A percentile compares a stretch with the other conserved stretches of the same genome.
Evolutionary conservation across 2,329 filamentous ascomycete genomes (phyloP).

Genomic region (Phyllosticta citribraziliensis): DNA sequence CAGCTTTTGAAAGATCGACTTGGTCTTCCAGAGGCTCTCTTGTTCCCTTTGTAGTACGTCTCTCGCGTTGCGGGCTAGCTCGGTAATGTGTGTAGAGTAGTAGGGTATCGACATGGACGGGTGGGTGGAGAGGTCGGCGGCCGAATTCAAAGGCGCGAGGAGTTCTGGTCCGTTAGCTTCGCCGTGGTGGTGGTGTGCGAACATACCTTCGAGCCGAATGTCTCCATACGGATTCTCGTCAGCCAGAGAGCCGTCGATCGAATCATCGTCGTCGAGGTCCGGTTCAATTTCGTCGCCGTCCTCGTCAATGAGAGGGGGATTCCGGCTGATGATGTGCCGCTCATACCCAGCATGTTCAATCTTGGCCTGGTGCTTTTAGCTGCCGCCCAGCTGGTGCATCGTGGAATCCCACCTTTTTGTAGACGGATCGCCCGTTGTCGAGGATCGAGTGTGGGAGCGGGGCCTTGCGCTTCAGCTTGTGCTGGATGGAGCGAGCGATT

Average conservation of each 20-base stretch:
- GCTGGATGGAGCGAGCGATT: slow-evolving; percentile 52
- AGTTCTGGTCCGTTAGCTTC: slow-evolving; percentile 45
- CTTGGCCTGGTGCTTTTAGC: slow-evolving; percentile 38
- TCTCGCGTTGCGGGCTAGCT: slow-evolving; percentile 59
- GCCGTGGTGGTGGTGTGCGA: background rate
- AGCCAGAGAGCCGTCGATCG: slow-evolving; percentile 35
- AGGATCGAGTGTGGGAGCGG: slow-evolving; percentile 16
- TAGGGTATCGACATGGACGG: slow-evolving; percentile 67
- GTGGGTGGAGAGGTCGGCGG: slow-evolving; percentile 65
- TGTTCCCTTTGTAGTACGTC: slow-evolving; percentile 68
- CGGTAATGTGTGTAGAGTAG: slow-evolving; percentile 60
- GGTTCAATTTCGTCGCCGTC: slow-evolving; percentile 65
- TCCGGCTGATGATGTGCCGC: slow-evolving; percentile 63
- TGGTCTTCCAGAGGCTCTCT: slow-evolving; percentile 60
- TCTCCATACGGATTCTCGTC: slow-evolving; percentile 67
- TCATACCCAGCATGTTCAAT: slow-evolving; percentile 66
- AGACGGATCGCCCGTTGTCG: slow-evolving; percentile 50
- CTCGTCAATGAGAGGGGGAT: slow-evolving; percentile 63
- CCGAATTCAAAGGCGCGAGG: slow-evolving; percentile 63
- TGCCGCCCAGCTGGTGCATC: background rate
- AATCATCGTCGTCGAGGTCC: slow-evolving; percentile 61
- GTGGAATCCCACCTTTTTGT: slow-evolving; percentile 54
- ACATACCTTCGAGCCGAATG: slow-evolving; percentile 57
- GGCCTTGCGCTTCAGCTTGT: slow-evolving; percentile 69
- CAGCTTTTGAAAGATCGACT: slow-evolving; percentile 61